A percentile compares a stretch with the other conserved stretches of the same genome.
These are phyloP conservation scores for Paraurostyla sp. DNA, from an alignment of 73 alveolate genomes.

Conservation along the genomic window DNA sequence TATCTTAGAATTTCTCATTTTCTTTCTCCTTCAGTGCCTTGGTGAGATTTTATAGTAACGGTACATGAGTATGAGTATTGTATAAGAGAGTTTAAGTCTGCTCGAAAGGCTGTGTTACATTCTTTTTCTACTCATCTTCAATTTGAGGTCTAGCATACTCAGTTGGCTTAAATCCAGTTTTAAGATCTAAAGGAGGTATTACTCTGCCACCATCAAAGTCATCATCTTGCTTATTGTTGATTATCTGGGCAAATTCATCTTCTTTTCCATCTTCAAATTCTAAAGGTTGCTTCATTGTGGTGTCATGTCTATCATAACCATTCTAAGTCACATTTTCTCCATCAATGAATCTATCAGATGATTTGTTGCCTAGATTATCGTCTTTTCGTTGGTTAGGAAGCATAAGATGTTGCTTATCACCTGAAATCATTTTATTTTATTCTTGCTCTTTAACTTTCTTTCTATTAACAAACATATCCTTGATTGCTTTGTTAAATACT, in stretches of 20 bases:
- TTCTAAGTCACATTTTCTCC: constrained; percentile 3
- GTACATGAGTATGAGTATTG: constrained; percentile 34
- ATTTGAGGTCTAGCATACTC: constrained; percentile 25
- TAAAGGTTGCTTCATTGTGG: not conserved
- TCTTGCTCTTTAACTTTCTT: not conserved
- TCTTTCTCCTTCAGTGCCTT: not conserved
- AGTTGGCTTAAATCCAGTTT: not conserved
- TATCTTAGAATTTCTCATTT: not conserved
- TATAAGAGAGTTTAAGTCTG: not conserved
- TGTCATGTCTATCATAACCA: constrained; percentile 28
- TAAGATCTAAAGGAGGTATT: not conserved
- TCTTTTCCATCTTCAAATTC: not conserved
- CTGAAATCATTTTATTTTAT: not conserved
- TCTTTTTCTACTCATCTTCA: constrained; percentile 9
- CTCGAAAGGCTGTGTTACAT: not conserved
- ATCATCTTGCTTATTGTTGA: not conserved
- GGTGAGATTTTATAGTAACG: not conserved
- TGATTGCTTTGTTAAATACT: not conserved
- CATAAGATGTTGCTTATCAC: not conserved
- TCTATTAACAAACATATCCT: constrained; percentile 3
- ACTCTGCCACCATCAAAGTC: not conserved
- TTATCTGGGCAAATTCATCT: constrained; percentile 1
- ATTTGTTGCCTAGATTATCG: no score
- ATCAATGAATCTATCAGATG: no score
- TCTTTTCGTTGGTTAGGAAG: no score